A percentile compares a stretch with the other conserved stretches of the same genome.
These are phyloP conservation scores for Nakazawaea pomicola DNA, from an alignment of 805 yeast species.

Conservation along the genomic window DNA sequence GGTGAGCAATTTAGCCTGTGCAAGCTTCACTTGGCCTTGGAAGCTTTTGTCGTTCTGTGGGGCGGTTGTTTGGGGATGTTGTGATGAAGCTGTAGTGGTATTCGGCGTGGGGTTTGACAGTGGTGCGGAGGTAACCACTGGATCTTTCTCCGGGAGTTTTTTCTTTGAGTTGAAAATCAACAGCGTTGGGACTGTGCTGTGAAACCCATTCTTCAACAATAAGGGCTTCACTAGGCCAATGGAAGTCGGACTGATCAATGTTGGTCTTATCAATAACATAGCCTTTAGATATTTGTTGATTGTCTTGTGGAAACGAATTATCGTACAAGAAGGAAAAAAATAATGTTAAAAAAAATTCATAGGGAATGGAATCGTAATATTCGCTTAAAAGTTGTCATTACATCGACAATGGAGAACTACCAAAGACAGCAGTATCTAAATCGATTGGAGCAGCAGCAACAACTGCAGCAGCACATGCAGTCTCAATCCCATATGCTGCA, in stretches of 20 bases:
- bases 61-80: background rate
- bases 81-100: background rate
- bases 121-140: background rate
- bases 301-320: no score
- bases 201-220: no score
- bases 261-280: no score
- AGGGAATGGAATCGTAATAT: no score
- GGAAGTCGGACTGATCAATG: no score
- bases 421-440: slow-evolving; percentile 13
- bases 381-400: background rate
- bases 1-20: slow-evolving; percentile 18
- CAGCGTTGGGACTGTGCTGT: background rate
- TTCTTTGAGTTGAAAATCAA: slow-evolving; percentile 6
- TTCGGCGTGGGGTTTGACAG: background rate
- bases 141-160: background rate
- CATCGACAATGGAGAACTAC: slow-evolving; percentile 8
- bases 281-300: no score
- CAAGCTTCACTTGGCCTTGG: slow-evolving; percentile 6
- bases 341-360: no score
- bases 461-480: slow-evolving; percentile 10
- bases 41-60: background rate
- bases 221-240: no score
- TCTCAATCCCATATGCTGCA: slow-evolving; percentile 14
- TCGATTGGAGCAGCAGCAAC: slow-evolving; percentile 14
- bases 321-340: no score